Percentiles rank a stretch among this genome's conserved stretches.
phyloP scores from a whole-genome alignment of 225 moss, liverwort and hornwort species.

The Physcomitrellopsis africana region DNA sequence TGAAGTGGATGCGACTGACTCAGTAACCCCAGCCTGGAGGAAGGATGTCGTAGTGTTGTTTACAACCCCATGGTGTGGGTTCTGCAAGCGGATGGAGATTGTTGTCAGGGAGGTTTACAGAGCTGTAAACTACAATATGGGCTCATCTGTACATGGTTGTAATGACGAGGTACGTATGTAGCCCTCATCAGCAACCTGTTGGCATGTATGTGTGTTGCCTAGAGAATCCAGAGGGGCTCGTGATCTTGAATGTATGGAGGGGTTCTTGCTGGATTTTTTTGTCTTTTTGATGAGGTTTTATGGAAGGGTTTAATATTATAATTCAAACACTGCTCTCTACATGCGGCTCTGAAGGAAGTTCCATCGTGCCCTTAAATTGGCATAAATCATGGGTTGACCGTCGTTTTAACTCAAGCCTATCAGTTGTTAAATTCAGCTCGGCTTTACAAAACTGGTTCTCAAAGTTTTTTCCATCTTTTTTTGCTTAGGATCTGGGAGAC shows the following conservation, averaged over 20 bases:
- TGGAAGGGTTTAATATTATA: no score
- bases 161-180: not conserved
- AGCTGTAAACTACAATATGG: conserved; percentile 20
- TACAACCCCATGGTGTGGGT: conserved; percentile 54
- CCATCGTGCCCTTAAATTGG: not conserved
- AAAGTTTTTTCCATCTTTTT: not conserved
- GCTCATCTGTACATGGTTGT: conserved; percentile 10
- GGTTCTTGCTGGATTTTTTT: no score
- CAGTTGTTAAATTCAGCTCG: not conserved
- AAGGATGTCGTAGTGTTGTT: conserved; percentile 55
- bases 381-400: not conserved
- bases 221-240: no score
- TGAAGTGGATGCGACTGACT: conserved; percentile 25
- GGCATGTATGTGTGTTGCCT: no score
- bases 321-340: no score
- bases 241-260: no score
- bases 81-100: conserved; percentile 57
- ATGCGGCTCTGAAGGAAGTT: no score
- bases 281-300: no score
- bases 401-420: not conserved
- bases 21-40: conserved; percentile 29
- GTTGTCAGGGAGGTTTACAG: conserved; percentile 44
- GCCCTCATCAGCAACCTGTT: no score
- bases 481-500: conserved; percentile 2
- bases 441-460: not conserved